These are phyloP conservation scores for Candida bentonensis DNA, from an alignment of 805 yeast species.

Conservation along the genomic window DNA sequence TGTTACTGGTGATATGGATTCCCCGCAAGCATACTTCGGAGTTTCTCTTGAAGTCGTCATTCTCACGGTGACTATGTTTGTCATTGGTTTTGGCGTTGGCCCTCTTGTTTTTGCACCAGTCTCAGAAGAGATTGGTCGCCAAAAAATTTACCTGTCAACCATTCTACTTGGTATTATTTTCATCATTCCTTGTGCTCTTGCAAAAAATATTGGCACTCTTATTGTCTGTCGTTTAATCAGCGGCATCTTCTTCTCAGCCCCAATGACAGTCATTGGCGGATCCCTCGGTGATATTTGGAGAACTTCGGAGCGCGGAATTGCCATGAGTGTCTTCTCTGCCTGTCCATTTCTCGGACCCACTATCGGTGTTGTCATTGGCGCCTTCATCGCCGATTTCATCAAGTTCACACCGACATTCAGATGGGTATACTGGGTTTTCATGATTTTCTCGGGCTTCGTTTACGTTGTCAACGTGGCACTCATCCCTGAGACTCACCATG, in stretches of 20 bases:
- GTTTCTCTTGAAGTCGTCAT: conserved; percentile 49
- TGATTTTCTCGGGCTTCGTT: conserved; percentile 47
- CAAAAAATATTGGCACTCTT: conserved; percentile 46
- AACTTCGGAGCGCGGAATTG: conserved; percentile 47
- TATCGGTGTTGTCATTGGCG: conserved; percentile 57
- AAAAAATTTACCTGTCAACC: conserved; percentile 36
- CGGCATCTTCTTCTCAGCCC: conserved; percentile 65
- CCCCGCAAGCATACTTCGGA: conserved; percentile 39
- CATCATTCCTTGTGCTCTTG: conserved; percentile 37
- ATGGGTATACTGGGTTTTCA: conserved; percentile 56
- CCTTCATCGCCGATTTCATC: conserved; percentile 44
- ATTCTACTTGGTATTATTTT: conserved; percentile 29
- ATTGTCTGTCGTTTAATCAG: conserved; percentile 51
- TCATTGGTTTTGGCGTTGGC: conserved; percentile 50
- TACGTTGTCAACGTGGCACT: conserved; percentile 30
- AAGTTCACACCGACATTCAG: conserved; percentile 51
- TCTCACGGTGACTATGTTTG: conserved; percentile 41
- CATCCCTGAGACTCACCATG: conserved; percentile 54
- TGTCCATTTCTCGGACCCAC: conserved; percentile 46
- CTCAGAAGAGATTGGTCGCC: conserved; percentile 46
- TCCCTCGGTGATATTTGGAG: conserved; percentile 57
- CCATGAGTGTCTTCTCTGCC: conserved; percentile 52
- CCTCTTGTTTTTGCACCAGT: conserved; percentile 48
- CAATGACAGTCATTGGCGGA: conserved; percentile 67
- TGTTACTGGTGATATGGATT: conserved; percentile 47